Evolutionary conservation across 345 rosid genomes (phyloP), one percentile per base, ranked within the genome.

Genomic region (Corchorus capsularis): DNA sequence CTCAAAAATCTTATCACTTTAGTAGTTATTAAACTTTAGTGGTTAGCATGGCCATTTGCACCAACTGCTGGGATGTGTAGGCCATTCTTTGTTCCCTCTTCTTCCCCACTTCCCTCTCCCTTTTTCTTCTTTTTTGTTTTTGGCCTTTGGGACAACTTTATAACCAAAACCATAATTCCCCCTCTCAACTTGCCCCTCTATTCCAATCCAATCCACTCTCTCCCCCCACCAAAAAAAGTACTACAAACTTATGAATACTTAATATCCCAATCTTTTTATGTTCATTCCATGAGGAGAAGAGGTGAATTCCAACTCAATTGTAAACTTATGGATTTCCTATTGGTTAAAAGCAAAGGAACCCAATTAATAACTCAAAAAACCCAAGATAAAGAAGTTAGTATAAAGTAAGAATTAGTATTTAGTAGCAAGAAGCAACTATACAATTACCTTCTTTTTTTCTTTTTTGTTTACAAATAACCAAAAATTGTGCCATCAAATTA

Each of bases 21-120:
- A 83, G 82, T 78, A 84, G 89, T 86, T 86, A 76, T 70, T 39
- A 39, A 83, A 75, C 85, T 82, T 80, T 73, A 81, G 86, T 84
- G 83, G 84, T 79, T 81, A 77, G 74, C 62, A 60, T 39, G 76
- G 77, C 88, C 73, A 83, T 82, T 81, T 77, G 83, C 83, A 83
- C 78, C 82, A 83, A 82, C 84, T 83, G 75, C 85, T 73, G 71
- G 71, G 37, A 72, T 45, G 49, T 77, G 86, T 83, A 83, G 87
- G 84, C 87, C 90, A 80, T 45, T 15, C 16, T 35, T 46, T 35
- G 66, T 52, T 59, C 45, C 65, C 41, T 50, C 50, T 39, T 35
- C 54, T 17, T 47, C 43, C 43, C 43, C 27, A 37, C 35, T 11
- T 15, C 37, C 14, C 1, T 10, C 39, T 14, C 19, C 22, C 22